phyloP scores from a whole-genome alignment of 768 basidiomycete species.

The Panaeolus cyanescens region DNA sequence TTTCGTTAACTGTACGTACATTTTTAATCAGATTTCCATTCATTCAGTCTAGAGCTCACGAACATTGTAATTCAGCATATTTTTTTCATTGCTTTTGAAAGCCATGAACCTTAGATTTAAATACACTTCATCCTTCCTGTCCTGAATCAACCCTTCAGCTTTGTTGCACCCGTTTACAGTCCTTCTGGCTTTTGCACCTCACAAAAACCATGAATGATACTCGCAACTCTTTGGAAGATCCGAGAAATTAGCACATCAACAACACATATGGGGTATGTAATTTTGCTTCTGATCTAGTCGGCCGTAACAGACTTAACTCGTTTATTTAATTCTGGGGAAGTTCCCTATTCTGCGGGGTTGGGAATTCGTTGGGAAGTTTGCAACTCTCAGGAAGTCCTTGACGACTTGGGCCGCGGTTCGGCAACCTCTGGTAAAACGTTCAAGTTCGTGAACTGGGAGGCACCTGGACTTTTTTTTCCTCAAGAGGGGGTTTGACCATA shows the following conservation, averaged over 20 bases:
- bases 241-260: background rate
- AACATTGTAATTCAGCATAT: background rate
- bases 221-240: slow-evolving; percentile 2
- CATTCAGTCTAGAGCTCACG: background rate
- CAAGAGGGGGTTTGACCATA: background rate
- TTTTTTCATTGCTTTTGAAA: too few relatives aligned
- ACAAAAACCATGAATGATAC: too few relatives aligned
- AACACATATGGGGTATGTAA: background rate
- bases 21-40: background rate
- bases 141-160: too few relatives aligned
- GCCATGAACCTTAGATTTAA: too few relatives aligned
- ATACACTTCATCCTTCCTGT: too few relatives aligned
- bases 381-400: background rate
- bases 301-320: background rate
- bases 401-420: background rate
- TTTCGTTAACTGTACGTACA: background rate
- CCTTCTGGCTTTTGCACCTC: background rate
- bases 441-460: background rate
- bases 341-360: background rate
- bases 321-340: background rate
- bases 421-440: background rate
- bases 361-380: background rate
- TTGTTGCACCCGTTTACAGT: too few relatives aligned
- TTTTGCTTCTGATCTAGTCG: background rate
- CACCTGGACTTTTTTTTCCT: background rate